phyloP scores from a whole-genome alignment of 2,329 filamentous ascomycete genomes.

The Alternaria triticimaculans region DNA sequence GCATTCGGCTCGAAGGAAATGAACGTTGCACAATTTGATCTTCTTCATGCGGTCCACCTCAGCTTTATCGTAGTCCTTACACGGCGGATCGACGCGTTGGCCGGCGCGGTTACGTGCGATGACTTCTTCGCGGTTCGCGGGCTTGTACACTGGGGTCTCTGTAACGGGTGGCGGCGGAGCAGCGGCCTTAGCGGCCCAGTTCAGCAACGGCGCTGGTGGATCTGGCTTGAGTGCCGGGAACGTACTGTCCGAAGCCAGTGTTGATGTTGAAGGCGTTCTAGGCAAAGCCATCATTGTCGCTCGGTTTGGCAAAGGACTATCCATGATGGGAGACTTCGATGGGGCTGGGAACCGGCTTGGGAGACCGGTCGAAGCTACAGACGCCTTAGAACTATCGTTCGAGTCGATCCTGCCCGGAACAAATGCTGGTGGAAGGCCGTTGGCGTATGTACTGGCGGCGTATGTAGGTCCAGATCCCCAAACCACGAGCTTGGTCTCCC shows the following conservation, averaged over 20 bases:
- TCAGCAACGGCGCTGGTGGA: constrained; percentile 11
- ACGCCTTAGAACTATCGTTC: constrained; percentile 15
- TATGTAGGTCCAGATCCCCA: constrained; percentile 5
- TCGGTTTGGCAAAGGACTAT: constrained; percentile 24
- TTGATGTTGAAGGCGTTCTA: constrained; percentile 40
- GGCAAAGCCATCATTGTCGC: constrained; percentile 16
- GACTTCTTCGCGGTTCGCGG: constrained; percentile 38
- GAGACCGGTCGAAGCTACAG: constrained; percentile 29
- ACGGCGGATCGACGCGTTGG: constrained; percentile 63
- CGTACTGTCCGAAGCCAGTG: constrained; percentile 31
- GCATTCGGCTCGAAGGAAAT: constrained; percentile 65
- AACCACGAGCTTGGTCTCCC: constrained; percentile 55
- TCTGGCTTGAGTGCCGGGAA: constrained; percentile 12
- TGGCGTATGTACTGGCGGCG: neutral
- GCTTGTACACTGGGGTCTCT: constrained; percentile 26
- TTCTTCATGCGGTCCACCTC: constrained; percentile 67
- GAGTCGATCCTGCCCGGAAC: neutral
- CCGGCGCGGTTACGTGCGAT: constrained; percentile 65
- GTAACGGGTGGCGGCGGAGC: constrained; percentile 44
- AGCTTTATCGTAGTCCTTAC: constrained; percentile 59
- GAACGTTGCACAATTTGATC: constrained; percentile 68
- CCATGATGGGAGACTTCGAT: constrained; percentile 17
- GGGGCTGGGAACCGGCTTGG: constrained; percentile 39
- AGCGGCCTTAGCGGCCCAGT: constrained; percentile 44
- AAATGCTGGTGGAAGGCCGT: neutral